These are phyloP conservation scores for Stephania yunnanensis DNA, from an alignment of 164 flowering plant species.

Conservation along the genomic window DNA sequence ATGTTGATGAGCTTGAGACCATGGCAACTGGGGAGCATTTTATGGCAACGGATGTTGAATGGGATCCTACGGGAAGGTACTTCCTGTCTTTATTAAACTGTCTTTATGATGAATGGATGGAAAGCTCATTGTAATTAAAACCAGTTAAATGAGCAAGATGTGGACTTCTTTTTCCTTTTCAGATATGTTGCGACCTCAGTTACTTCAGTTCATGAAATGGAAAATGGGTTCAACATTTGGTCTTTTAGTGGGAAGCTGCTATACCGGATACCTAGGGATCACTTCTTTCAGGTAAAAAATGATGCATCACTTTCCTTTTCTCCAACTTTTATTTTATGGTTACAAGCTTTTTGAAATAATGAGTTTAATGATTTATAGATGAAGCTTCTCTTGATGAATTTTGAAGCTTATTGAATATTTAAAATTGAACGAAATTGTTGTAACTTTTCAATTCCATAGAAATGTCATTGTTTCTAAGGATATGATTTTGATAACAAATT, in stretches of 20 bases:
- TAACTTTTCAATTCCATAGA: too few species aligned
- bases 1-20: constrained; percentile 96
- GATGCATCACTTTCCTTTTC: not conserved
- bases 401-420: not conserved
- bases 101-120: not conserved
- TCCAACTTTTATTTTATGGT: not conserved
- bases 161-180: constrained; percentile 1
- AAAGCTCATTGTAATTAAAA: not conserved
- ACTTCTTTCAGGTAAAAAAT: constrained; percentile 69
- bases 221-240: constrained; percentile 95
- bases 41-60: constrained; percentile 93
- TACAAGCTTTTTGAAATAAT: not conserved
- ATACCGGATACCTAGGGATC: constrained; percentile 80
- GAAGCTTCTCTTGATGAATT: not conserved
- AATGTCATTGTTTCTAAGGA: too few species aligned
- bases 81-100: not conserved
- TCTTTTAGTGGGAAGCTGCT: constrained; percentile 85
- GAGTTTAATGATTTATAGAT: not conserved
- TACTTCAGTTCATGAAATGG: constrained; percentile 98
- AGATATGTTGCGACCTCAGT: constrained; percentile 95
- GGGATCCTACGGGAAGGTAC: constrained; percentile 99
- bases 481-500: too few species aligned
- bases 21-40: constrained; percentile 93
- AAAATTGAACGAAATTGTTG: too few species aligned
- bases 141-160: not conserved